Conservation (phyloP, 129 eudicot species). For the Saposhnikovia divaricata region DNA sequence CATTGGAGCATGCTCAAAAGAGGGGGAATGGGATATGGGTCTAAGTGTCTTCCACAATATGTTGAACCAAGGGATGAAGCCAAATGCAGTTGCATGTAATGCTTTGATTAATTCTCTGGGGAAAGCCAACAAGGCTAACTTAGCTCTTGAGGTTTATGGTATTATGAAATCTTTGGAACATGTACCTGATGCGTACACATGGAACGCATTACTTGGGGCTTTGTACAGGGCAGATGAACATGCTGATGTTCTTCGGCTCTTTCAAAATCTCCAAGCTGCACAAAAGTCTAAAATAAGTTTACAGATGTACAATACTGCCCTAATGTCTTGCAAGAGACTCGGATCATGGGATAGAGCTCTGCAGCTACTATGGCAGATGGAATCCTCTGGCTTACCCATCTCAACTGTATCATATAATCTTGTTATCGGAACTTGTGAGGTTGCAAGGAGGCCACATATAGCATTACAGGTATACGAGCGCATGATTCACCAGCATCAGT, state of each 20-base stretch:
- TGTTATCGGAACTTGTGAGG: conserved; percentile 92
- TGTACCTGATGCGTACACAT: conserved; percentile 69
- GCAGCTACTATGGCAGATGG: conserved; percentile 80
- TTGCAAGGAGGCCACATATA: conserved; percentile 56
- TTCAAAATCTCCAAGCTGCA: conserved; percentile 43
- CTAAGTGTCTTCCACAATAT: conserved; percentile 47
- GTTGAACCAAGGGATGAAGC: conserved; percentile 57
- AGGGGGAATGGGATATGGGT: conserved; percentile 71
- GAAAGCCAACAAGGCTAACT: conserved; percentile 53
- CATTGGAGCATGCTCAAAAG: conserved; percentile 64
- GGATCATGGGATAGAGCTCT: conserved; percentile 73
- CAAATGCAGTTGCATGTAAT: conserved; percentile 60
- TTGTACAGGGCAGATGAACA: conserved; percentile 60
- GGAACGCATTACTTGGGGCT: conserved; percentile 81
- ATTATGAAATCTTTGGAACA: conserved; percentile 57
- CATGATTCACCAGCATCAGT: conserved; percentile 57
- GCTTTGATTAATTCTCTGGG: conserved; percentile 75
- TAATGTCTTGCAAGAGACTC: conserved; percentile 66
- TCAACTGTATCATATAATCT: conserved; percentile 67
- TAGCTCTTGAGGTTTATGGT: conserved; percentile 51
- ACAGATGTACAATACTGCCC: conserved; percentile 55
- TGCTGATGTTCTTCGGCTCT: conserved; percentile 60
- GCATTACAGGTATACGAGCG: conserved; percentile 73
- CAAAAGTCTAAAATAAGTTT: conserved; percentile 23
- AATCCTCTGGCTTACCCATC: conserved; percentile 39